phyloP scores from a whole-genome alignment of 495 filamentous ascomycete genomes.

The Neurospora tetraspora region DNA sequence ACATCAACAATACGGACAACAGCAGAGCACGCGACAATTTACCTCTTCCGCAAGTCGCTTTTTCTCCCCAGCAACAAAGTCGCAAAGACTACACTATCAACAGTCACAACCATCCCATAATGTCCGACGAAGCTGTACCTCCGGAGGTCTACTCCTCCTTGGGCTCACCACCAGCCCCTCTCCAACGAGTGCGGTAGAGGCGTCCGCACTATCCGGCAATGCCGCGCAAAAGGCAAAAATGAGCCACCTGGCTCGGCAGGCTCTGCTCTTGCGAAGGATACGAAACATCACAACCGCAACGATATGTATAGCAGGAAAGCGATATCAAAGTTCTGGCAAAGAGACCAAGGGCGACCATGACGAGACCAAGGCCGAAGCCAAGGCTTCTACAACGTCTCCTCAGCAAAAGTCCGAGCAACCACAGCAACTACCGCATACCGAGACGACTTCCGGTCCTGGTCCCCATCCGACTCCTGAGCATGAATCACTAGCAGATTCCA shows the following conservation, averaged over 20 bases:
- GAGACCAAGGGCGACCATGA: slow-evolving; percentile 20
- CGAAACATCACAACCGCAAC: slow-evolving; percentile 1
- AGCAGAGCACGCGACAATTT: not conserved
- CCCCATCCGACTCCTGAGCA: slow-evolving; percentile 7
- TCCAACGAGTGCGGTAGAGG: slow-evolving; percentile 29
- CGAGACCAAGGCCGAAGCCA: slow-evolving; percentile 10
- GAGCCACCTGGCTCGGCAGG: slow-evolving; percentile 28
- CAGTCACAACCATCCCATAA: slow-evolving; percentile 9
- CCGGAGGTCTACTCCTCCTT: slow-evolving; percentile 31
- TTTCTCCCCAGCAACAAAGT: slow-evolving; percentile 4
- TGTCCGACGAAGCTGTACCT: slow-evolving; percentile 32
- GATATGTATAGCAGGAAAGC: slow-evolving; percentile 19
- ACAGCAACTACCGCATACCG: not conserved
- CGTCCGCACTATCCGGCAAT: slow-evolving; percentile 24
- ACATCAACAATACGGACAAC: not conserved
- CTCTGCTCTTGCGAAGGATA: slow-evolving; percentile 14
- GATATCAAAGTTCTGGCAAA: not conserved
- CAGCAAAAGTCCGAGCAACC: slow-evolving; percentile 10
- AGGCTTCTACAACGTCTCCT: not conserved
- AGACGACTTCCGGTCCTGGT: slow-evolving; percentile 10
- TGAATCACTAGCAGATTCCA: slow-evolving; percentile 26
- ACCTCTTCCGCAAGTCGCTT: not conserved
- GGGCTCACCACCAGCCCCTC: slow-evolving; percentile 26
- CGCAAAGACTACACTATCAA: slow-evolving; percentile 8
- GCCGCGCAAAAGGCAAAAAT: slow-evolving; percentile 24